A percentile compares a stretch with the other conserved stretches of the same genome.
These are phyloP conservation scores for Xanthoparmelia taractica DNA, from an alignment of 495 filamentous ascomycete species.

Conservation along the genomic window DNA sequence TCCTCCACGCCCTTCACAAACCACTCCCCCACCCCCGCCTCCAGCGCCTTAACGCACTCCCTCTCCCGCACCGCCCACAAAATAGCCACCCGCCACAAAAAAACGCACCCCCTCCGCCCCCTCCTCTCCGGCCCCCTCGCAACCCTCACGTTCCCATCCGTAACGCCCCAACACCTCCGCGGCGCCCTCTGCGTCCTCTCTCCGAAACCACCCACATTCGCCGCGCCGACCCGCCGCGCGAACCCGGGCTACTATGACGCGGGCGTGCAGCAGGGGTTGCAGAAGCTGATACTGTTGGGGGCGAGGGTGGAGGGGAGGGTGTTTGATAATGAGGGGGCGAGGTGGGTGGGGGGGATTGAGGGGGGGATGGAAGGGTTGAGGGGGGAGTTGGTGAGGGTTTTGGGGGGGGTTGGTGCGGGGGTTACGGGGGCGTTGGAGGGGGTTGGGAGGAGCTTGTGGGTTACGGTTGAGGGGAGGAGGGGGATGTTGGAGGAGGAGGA, in stretches of 20 bases:
- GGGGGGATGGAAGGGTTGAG: constrained; percentile 75
- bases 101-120: constrained; percentile 59
- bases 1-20: constrained; percentile 30
- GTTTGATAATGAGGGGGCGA: constrained; percentile 70
- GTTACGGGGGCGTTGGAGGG: constrained; percentile 68
- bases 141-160: constrained; percentile 67
- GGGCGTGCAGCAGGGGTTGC: constrained; percentile 65
- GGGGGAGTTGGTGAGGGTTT: constrained; percentile 67
- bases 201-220: constrained; percentile 62
- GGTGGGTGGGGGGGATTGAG: constrained; percentile 78
- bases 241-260: constrained; percentile 75
- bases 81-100: constrained; percentile 45
- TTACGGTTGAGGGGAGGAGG: constrained; percentile 73
- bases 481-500: constrained; percentile 70
- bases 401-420: constrained; percentile 67
- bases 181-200: constrained; percentile 66
- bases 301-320: constrained; percentile 74
- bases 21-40: constrained; percentile 19
- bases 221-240: constrained; percentile 62
- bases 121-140: constrained; percentile 75
- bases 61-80: constrained; percentile 64
- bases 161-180: constrained; percentile 76
- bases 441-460: constrained; percentile 68
- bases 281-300: constrained; percentile 79
- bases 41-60: constrained; percentile 59